Conservation (phyloP, 2,329 filamentous ascomycete species). For the Macrophomina tecta region DNA sequence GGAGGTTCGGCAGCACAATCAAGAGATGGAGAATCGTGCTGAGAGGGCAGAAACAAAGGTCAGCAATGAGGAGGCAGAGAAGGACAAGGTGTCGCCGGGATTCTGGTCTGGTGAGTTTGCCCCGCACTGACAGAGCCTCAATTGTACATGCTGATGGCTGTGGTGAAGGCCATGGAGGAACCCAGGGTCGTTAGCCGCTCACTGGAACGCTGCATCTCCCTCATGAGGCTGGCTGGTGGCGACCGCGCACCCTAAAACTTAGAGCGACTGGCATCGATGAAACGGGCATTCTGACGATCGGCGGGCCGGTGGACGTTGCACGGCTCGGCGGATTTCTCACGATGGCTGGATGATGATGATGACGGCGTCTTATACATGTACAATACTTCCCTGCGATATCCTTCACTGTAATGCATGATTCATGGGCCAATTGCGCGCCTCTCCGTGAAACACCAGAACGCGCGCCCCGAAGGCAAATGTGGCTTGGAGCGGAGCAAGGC, state of each 20-base stretch:
- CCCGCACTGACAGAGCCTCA: too few relatives aligned
- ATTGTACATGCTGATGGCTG: constrained; percentile 13
- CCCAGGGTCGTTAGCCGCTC: constrained; percentile 33
- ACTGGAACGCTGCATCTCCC: background rate
- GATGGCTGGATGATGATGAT: background rate
- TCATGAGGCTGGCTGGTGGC: background rate
- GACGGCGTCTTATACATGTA: constrained; percentile 18
- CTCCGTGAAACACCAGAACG: background rate
- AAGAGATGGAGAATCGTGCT: constrained; percentile 50
- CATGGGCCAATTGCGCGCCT: background rate
- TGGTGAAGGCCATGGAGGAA: constrained; percentile 37
- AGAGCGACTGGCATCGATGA: background rate
- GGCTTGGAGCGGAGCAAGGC: background rate
- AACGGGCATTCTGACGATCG: background rate
- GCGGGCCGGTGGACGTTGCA: background rate
- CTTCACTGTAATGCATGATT: constrained; percentile 7
- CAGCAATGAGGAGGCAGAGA: constrained; percentile 44
- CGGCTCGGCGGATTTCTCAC: background rate
- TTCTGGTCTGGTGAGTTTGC: constrained; percentile 49
- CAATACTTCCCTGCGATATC: constrained; percentile 16
- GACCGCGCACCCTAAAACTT: background rate
- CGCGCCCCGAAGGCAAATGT: background rate
- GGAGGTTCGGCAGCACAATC: constrained; percentile 51
- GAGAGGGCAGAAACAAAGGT: constrained; percentile 49
- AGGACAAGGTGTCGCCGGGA: constrained; percentile 48